phyloP scores from a whole-genome alignment of 2,329 filamentous ascomycete species.

The Cryphonectria parasitica region DNA sequence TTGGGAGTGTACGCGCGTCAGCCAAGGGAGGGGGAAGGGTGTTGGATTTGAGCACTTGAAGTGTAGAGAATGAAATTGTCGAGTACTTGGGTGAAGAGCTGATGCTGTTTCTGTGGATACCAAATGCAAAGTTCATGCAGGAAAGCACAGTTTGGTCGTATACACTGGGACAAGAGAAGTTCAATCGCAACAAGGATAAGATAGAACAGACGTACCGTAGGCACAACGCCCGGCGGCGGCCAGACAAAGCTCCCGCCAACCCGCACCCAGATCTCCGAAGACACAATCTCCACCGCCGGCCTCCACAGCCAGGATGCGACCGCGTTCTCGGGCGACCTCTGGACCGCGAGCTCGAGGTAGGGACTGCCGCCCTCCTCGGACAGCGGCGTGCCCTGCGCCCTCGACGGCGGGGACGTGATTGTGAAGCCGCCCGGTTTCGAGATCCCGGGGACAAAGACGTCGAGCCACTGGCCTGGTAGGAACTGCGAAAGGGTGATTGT shows the following conservation, averaged over 20 bases:
- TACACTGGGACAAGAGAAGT: no score
- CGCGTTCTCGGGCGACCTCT: slow-evolving; percentile 71
- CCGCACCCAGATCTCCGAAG: slow-evolving; percentile 64
- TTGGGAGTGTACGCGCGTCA: no score
- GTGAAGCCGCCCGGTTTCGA: slow-evolving; percentile 83
- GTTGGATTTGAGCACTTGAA: not conserved
- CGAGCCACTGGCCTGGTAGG: slow-evolving; percentile 85
- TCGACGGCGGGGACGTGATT: slow-evolving; percentile 74
- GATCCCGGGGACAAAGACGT: slow-evolving; percentile 74
- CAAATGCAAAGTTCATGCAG: not conserved
- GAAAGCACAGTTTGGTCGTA: no score
- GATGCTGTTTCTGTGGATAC: not conserved
- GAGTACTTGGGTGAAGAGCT: not conserved
- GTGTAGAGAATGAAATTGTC: not conserved
- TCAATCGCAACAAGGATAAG: no score
- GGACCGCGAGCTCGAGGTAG: slow-evolving; percentile 79
- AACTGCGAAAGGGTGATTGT: slow-evolving; percentile 57
- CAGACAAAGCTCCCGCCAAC: slow-evolving; percentile 83
- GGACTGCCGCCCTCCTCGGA: slow-evolving; percentile 29
- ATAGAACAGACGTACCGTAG: slow-evolving; percentile 15
- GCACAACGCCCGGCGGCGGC: slow-evolving; percentile 62
- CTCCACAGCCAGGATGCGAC: slow-evolving; percentile 79
- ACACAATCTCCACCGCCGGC: slow-evolving; percentile 57
- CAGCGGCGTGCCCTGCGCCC: slow-evolving; percentile 39
- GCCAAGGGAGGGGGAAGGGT: not conserved